These are phyloP conservation scores for Coemansia sp. DNA, from an alignment of 192 early-diverging fungal species.

Conservation along the genomic window DNA sequence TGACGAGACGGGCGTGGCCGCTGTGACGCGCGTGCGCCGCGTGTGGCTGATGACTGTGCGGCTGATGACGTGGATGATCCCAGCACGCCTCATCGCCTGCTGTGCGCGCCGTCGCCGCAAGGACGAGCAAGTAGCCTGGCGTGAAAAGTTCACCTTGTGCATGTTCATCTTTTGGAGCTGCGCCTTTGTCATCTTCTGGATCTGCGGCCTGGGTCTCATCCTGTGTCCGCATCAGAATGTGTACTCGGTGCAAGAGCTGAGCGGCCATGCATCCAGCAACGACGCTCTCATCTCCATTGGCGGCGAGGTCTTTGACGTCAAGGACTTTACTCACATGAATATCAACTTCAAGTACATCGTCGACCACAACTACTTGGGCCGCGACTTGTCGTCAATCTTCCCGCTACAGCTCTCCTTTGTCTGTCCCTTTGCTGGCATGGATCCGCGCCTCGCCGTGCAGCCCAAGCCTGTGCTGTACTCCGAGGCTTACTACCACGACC, in stretches of 20 bases:
- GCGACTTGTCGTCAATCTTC: constrained; percentile 67
- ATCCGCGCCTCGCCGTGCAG: constrained; percentile 59
- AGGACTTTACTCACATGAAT: constrained; percentile 60
- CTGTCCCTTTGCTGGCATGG: constrained; percentile 60
- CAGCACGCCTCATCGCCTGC: constrained; percentile 62
- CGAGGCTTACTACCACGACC: constrained; percentile 70
- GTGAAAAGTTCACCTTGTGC: constrained; percentile 95
- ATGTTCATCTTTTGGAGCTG: constrained; percentile 81
- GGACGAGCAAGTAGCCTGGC: constrained; percentile 91
- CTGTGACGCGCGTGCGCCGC: constrained; percentile 43
- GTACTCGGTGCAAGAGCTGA: constrained; percentile 70
- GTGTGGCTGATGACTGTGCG: constrained; percentile 48
- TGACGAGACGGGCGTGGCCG: constrained; percentile 61
- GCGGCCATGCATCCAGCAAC: constrained; percentile 55
- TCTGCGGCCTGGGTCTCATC: constrained; percentile 71
- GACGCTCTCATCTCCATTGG: constrained; percentile 73
- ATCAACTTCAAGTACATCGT: constrained; percentile 55
- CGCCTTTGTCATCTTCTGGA: constrained; percentile 81
- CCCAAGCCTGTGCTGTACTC: constrained; percentile 59
- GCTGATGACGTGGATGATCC: constrained; percentile 65
- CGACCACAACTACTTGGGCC: constrained; percentile 65
- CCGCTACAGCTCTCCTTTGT: constrained; percentile 68
- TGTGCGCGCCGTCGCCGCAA: constrained; percentile 79
- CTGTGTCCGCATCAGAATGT: constrained; percentile 77
- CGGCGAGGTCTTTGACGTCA: constrained; percentile 83